Conservation (phyloP, 345 rosid genomes). For the Pistacia integerrima region DNA sequence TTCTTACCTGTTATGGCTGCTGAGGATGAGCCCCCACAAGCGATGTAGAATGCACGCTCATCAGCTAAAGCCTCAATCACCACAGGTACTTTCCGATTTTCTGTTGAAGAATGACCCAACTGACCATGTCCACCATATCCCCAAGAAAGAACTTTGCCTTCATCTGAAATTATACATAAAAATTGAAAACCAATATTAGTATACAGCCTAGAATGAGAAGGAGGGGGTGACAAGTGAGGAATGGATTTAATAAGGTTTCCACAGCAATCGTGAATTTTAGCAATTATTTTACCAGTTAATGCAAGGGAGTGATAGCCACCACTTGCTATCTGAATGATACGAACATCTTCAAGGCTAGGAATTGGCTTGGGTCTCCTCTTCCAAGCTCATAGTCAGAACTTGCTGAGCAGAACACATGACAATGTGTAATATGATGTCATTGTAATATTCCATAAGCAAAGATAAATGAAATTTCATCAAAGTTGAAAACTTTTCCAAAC, state of each 20-base stretch:
- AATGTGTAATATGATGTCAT: neutral
- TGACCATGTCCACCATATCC: conserved; percentile 97
- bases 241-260: neutral
- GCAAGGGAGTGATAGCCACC: conserved; percentile 98
- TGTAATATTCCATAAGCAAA: neutral
- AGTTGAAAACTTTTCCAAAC: neutral
- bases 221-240: neutral
- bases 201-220: neutral
- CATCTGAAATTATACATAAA: conserved; percentile 46
- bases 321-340: conserved; percentile 67
- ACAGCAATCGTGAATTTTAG: neutral
- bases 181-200: conserved; percentile 7
- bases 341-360: conserved; percentile 46
- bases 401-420: conserved; percentile 42
- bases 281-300: conserved; percentile 60
- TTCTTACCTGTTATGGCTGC: conserved; percentile 78
- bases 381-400: conserved; percentile 95
- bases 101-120: conserved; percentile 65
- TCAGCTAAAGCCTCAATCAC: conserved; percentile 68
- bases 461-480: neutral
- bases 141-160: conserved; percentile 90
- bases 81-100: conserved; percentile 56
- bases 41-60: conserved; percentile 53
- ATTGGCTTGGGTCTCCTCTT: conserved; percentile 71
- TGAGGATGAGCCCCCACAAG: conserved; percentile 89